Evolutionary conservation across 2,329 filamentous ascomycete species (phyloP).

Genomic region (Botrytis medusae): DNA sequence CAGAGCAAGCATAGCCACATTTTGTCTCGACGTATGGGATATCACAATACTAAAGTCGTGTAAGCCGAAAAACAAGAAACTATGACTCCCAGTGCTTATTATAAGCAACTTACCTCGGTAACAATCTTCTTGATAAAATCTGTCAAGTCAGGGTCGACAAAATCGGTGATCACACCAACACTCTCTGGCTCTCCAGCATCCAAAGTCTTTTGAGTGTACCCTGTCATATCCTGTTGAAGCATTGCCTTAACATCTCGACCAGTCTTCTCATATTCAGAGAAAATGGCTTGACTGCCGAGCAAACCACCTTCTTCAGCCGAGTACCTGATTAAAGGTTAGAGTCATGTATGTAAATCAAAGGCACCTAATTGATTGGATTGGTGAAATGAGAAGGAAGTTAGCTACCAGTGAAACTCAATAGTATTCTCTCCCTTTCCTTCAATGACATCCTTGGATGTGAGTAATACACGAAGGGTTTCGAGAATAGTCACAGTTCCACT

Average conservation of each 20-base stretch:
- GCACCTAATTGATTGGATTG: neutral
- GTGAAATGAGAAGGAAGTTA: neutral
- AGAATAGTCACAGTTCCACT: slow-evolving; percentile 92
- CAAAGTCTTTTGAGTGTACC: slow-evolving; percentile 78
- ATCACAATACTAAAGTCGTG: slow-evolving; percentile 67
- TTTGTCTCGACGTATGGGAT: slow-evolving; percentile 86
- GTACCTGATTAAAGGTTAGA: slow-evolving; percentile 48
- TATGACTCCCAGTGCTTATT: neutral
- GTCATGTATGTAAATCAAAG: neutral
- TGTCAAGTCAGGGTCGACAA: slow-evolving; percentile 78
- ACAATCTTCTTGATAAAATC: slow-evolving; percentile 89
- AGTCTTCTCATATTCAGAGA: slow-evolving; percentile 72
- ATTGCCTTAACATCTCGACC: slow-evolving; percentile 84
- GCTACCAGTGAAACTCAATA: slow-evolving; percentile 90
- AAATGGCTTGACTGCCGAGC: slow-evolving; percentile 86
- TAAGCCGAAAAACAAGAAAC: slow-evolving; percentile 20
- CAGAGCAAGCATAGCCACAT: slow-evolving; percentile 82
- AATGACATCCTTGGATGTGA: slow-evolving; percentile 69
- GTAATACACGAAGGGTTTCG: slow-evolving; percentile 80
- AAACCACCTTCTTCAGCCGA: slow-evolving; percentile 86
- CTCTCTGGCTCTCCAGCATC: slow-evolving; percentile 80
- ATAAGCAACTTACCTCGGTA: slow-evolving; percentile 52
- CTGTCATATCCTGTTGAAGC: slow-evolving; percentile 98
- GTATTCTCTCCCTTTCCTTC: slow-evolving; percentile 77
- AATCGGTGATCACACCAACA: slow-evolving; percentile 92